phyloP scores from a whole-genome alignment of 2,329 filamentous ascomycete genomes.

The Claviceps sp. region DNA sequence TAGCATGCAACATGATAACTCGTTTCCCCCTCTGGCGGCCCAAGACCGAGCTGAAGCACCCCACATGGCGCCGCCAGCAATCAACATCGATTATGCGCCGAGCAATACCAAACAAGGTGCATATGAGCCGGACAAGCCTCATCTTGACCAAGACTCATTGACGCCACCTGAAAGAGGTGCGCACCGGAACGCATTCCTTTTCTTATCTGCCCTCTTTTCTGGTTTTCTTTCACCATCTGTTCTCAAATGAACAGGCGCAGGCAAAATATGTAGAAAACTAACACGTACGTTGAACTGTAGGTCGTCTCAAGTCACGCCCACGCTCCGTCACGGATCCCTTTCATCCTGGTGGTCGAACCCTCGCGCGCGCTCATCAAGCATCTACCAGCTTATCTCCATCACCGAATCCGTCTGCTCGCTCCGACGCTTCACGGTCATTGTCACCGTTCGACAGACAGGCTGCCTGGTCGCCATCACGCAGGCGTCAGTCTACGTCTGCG shows the following conservation, averaged over 20 bases:
- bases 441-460: slow-evolving; percentile 45
- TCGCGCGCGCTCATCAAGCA: slow-evolving; percentile 26
- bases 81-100: slow-evolving; percentile 87
- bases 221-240: no score
- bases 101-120: slow-evolving; percentile 36
- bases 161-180: slow-evolving; percentile 65
- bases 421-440: slow-evolving; percentile 40
- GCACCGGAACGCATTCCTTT: slow-evolving; percentile 8
- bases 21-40: slow-evolving; percentile 39
- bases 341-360: slow-evolving; percentile 30
- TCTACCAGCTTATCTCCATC: slow-evolving; percentile 35
- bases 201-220: not conserved
- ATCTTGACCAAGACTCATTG: slow-evolving; percentile 63
- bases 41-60: slow-evolving; percentile 45
- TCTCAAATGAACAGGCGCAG: no score
- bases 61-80: slow-evolving; percentile 82
- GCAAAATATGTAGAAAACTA: not conserved
- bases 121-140: slow-evolving; percentile 41
- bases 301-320: slow-evolving; percentile 34
- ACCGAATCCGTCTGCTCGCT: slow-evolving; percentile 30
- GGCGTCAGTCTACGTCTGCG: slow-evolving; percentile 50
- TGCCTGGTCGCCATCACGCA: slow-evolving; percentile 19
- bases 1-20: slow-evolving; percentile 28
- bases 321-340: slow-evolving; percentile 48
- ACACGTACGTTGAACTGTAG: slow-evolving; percentile 15